A percentile compares a stretch with the other conserved stretches of the same genome.
Evolutionary conservation across 164 flowering plant genomes (phyloP).

Genomic region (Umbilicus rupestris): DNA sequence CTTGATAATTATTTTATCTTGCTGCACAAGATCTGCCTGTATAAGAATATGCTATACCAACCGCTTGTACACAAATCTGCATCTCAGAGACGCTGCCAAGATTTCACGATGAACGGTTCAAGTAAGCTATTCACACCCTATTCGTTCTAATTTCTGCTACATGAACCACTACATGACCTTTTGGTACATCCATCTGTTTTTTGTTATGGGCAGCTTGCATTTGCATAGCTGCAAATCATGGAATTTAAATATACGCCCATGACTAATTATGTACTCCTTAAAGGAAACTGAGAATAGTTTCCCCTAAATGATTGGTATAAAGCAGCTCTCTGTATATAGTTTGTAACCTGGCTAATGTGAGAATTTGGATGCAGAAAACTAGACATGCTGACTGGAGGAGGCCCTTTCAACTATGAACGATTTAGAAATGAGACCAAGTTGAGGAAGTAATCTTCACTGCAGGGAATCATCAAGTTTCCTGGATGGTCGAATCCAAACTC

Average conservation of each 20-base stretch:
- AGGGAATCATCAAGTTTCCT: constrained; percentile 6
- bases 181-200: background rate
- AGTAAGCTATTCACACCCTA: background rate
- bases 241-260: background rate
- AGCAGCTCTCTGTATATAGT: too few relatives aligned
- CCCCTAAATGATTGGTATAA: too few relatives aligned
- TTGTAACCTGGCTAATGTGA: too few relatives aligned
- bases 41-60: too few relatives aligned
- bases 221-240: background rate
- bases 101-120: background rate
- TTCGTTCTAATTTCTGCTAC: constrained; percentile 4
- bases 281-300: too few relatives aligned
- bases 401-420: background rate
- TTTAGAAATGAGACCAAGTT: constrained; percentile 2
- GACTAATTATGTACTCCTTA: background rate
- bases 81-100: too few relatives aligned
- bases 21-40: too few relatives aligned
- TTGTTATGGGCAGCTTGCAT: background rate
- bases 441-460: constrained; percentile 7
- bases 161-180: constrained; percentile 1
- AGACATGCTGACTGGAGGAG: too few relatives aligned
- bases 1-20: too few relatives aligned
- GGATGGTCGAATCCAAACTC: constrained; percentile 3
- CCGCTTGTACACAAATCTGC: too few relatives aligned
- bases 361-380: too few relatives aligned